Evolutionary conservation across 73 alveolate genomes (phyloP), one percentile per base, ranked within the genome.

Genomic region (Symbiodinium natans): DNA sequence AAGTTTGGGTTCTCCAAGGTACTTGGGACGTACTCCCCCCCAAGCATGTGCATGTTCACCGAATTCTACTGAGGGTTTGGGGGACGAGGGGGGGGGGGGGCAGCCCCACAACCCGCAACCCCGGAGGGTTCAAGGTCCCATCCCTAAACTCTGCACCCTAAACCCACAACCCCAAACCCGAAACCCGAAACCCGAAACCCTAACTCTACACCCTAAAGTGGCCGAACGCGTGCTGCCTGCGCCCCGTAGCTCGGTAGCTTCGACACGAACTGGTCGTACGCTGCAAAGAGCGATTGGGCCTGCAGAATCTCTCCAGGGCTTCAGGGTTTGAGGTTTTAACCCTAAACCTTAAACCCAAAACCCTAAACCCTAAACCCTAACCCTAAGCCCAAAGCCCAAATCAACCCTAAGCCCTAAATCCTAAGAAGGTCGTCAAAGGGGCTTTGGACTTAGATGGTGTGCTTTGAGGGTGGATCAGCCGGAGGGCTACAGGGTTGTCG

Each of bases 211-310:
- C 38, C 27, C 9, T 25, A 17, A 27, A 36, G 40, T 63, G 25
- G 17, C 40, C 29, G 10, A 34, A 15, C 41, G 21, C 40, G 34
- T 21, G 34, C 39, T n/a, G 71, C 95, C 85, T 88, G 95, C 19
- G 41, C 73, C 23, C 56, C 48, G 23, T 88, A 88, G 63, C 71
- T 83, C 31, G 95, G 95, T 42, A 88, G n/a, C 86, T 88, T 88
- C 46, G 95, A 88, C 42, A 88, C 71, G 71, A 88, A 88, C 48
- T 88, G 95, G 46, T 88, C 95, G 86, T 88, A 88, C 86, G 71
- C 46, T 17, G 95, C 95, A 29, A 88, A 88, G 68, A 88, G 77
- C 42, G 86, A 52, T 39, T 68, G 95, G 34, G 52, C 95, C 95
- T 88, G 19, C 63, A 48, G 56, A 43, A 11, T 5, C 56, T 43